A percentile compares a stretch with the other conserved stretches of the same genome.
Evolutionary conservation across 2,329 filamentous ascomycete species (phyloP).

Genomic region (Arthroderma sp.): DNA sequence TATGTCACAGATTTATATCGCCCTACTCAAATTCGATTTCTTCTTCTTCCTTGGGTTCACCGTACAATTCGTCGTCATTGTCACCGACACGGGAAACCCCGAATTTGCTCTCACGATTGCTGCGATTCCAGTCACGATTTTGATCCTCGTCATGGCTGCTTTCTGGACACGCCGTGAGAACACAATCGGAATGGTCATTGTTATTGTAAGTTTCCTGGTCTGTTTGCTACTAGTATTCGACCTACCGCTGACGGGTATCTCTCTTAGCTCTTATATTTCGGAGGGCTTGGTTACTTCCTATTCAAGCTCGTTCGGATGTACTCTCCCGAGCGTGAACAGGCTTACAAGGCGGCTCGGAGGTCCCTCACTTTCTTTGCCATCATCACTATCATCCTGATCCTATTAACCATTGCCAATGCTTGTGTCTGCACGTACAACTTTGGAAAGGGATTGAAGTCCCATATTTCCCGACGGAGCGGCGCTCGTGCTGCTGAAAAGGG

Average conservation of each 20-base stretch:
- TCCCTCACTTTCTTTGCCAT: slow-evolving; percentile 88
- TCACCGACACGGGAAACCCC: slow-evolving; percentile 52
- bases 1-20: slow-evolving; percentile 71
- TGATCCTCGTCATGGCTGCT: slow-evolving; percentile 73
- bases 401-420: slow-evolving; percentile 78
- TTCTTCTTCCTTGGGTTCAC: slow-evolving; percentile 99
- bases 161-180: slow-evolving; percentile 77
- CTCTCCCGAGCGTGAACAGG: slow-evolving; percentile 42
- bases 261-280: slow-evolving; percentile 60
- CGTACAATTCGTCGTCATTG: slow-evolving; percentile 91
- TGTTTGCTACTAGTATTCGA: neutral
- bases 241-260: slow-evolving; percentile 2
- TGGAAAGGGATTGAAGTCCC: slow-evolving; percentile 72
- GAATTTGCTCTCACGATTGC: slow-evolving; percentile 81
- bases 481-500: slow-evolving; percentile 38
- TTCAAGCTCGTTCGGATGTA: slow-evolving; percentile 99
- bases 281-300: slow-evolving; percentile 83
- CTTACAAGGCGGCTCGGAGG: slow-evolving; percentile 67
- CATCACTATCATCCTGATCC: slow-evolving; percentile 76
- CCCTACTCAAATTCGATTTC: slow-evolving; percentile 96
- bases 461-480: slow-evolving; percentile 53
- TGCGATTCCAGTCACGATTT: slow-evolving; percentile 80
- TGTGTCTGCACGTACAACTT: slow-evolving; percentile 86
- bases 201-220: slow-evolving; percentile 45
- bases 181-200: slow-evolving; percentile 58